A percentile compares a stretch with the other conserved stretches of the same genome.
These are phyloP conservation scores for Trichosporon ovoides DNA, from an alignment of 1,284 basidiomycete genomes.

Conservation along the genomic window DNA sequence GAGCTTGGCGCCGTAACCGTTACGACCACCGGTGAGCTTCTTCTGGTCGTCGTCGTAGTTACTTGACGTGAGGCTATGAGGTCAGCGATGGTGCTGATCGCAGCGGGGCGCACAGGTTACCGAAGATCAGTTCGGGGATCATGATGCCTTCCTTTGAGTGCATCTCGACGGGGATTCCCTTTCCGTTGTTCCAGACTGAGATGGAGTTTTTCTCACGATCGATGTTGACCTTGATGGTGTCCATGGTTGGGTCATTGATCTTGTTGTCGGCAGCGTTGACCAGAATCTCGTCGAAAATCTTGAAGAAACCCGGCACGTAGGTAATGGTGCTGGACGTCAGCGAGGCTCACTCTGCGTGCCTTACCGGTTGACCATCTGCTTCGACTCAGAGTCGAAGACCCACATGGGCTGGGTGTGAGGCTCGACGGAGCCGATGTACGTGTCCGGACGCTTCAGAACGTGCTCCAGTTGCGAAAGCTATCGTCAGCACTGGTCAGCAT, in stretches of 20 bases:
- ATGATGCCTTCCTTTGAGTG: constrained; percentile 90
- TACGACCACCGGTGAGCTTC: constrained; percentile 96
- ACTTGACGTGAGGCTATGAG: constrained; percentile 68
- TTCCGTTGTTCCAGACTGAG: constrained; percentile 92
- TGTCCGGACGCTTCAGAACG: constrained; percentile 92
- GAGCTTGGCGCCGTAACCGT: constrained; percentile 97
- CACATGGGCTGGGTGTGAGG: constrained; percentile 79
- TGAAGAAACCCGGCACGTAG: constrained; percentile 97
- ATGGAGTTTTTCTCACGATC: constrained; percentile 80
- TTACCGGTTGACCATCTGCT: constrained; percentile 67
- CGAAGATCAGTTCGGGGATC: constrained; percentile 98
- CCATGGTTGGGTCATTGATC: constrained; percentile 87
- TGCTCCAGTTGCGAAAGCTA: constrained; percentile 96
- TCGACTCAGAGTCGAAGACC: constrained; percentile 75
- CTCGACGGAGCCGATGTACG: constrained; percentile 95
- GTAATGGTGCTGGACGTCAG: constrained; percentile 60
- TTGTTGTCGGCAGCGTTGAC: constrained; percentile 99
- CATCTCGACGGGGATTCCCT: constrained; percentile 94
- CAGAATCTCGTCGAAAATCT: constrained; percentile 98
- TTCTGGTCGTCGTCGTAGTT: constrained; percentile 99
- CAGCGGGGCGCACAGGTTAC: constrained; percentile 59
- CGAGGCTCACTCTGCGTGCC: constrained; percentile 13
- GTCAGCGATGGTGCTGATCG: constrained; percentile 15
- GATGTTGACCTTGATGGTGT: constrained; percentile 79
- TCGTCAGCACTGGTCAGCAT: constrained; percentile 8